Evolutionary conservation across 2,329 filamentous ascomycete species (phyloP).

Genomic region (Penicillium corylophilum): DNA sequence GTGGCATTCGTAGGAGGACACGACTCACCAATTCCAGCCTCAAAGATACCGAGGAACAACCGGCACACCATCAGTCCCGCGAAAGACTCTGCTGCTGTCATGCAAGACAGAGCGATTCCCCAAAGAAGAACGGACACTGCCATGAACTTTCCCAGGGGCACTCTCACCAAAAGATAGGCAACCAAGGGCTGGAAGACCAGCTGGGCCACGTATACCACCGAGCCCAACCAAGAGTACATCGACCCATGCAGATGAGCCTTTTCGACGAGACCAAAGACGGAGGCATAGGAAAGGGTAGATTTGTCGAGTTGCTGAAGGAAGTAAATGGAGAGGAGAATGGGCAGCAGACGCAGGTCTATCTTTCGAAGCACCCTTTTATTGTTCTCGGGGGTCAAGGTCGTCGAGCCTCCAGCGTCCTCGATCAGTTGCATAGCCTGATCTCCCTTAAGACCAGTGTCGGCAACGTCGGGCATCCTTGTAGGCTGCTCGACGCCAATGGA

Average conservation of each 20-base stretch:
- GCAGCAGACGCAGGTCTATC: slow-evolving; percentile 54
- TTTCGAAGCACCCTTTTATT: slow-evolving; percentile 52
- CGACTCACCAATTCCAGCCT: slow-evolving; percentile 44
- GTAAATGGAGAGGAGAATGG: slow-evolving; percentile 60
- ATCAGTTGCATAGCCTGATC: slow-evolving; percentile 55
- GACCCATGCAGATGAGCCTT: slow-evolving; percentile 58
- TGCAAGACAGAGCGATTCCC: slow-evolving; percentile 52
- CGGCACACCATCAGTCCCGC: slow-evolving; percentile 51
- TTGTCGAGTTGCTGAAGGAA: slow-evolving; percentile 65
- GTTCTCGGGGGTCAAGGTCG: slow-evolving; percentile 53
- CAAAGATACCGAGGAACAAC: slow-evolving; percentile 59
- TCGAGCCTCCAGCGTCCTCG: slow-evolving; percentile 45
- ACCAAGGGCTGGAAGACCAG: slow-evolving; percentile 54
- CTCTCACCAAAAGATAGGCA: slow-evolving; percentile 57
- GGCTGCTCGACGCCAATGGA: slow-evolving; percentile 17
- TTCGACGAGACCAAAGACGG: slow-evolving; percentile 62
- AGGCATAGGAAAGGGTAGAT: slow-evolving; percentile 60
- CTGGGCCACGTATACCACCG: slow-evolving; percentile 56
- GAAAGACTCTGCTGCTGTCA: slow-evolving; percentile 56
- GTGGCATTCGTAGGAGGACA: too few relatives aligned
- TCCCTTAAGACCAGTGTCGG: slow-evolving; percentile 17
- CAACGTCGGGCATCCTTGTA: not conserved
- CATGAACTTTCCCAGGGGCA: slow-evolving; percentile 61
- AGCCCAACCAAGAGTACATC: slow-evolving; percentile 55
- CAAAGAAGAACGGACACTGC: slow-evolving; percentile 53